These are phyloP conservation scores for Balakata baccata DNA, from an alignment of 345 rosid species.

Conservation along the genomic window DNA sequence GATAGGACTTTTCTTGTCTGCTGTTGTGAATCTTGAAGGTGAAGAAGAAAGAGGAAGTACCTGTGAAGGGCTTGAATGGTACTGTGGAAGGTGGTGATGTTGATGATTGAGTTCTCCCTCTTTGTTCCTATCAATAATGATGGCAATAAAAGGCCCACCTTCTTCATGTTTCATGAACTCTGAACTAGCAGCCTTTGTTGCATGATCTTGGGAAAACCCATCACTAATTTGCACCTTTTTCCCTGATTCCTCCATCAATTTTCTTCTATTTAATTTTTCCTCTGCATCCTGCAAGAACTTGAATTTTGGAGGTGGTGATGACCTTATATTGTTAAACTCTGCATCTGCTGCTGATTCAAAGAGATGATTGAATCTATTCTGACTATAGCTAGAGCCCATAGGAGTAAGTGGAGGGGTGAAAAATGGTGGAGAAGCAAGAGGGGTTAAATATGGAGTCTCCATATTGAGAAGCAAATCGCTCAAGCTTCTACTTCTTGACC, in stretches of 20 bases:
- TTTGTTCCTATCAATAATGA: constrained; percentile 45
- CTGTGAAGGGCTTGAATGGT: constrained; percentile 39
- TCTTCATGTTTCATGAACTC: constrained; percentile 40
- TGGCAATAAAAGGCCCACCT: constrained; percentile 51
- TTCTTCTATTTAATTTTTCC: constrained; percentile 62
- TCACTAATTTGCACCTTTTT: constrained; percentile 13
- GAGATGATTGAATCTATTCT: constrained; percentile 45
- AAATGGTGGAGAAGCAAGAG: constrained; percentile 81
- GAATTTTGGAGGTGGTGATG: constrained; percentile 86
- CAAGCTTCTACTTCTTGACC: constrained; percentile 54
- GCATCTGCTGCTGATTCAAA: constrained; percentile 67
- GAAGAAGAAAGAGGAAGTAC: constrained; percentile 38
- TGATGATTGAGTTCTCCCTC: constrained; percentile 33
- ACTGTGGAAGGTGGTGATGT: constrained; percentile 19
- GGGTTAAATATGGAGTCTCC: constrained; percentile 89
- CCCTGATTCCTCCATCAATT: constrained; percentile 39
- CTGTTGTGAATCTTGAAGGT: constrained; percentile 38
- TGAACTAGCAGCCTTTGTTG: constrained; percentile 19
- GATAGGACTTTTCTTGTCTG: constrained; percentile 20
- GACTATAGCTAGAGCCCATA: constrained; percentile 31
- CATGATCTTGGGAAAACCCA: constrained; percentile 22
- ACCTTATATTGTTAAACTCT: constrained; percentile 64
- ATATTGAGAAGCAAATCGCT: constrained; percentile 63
- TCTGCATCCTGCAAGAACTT: constrained; percentile 95
- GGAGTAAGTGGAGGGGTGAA: constrained; percentile 94